Evolutionary conservation across 2,329 filamentous ascomycete species (phyloP).

Genomic region (Pseudocercospora crystallina): DNA sequence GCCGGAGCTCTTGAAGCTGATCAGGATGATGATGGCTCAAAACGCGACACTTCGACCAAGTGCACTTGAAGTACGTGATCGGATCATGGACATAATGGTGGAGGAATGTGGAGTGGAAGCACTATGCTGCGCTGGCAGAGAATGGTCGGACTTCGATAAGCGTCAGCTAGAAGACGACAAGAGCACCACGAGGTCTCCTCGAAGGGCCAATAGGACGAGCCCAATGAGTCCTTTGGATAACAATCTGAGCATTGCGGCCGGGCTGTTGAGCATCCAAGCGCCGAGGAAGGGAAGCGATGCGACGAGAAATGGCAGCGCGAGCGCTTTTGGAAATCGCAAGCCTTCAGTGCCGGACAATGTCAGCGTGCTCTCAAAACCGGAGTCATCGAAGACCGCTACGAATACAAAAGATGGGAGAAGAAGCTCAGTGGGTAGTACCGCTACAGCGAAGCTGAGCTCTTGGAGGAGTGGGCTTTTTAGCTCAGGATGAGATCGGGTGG

Average conservation of each 20-base stretch:
- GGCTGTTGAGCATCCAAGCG: constrained; percentile 10
- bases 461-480: constrained; percentile 19
- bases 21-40: constrained; percentile 44
- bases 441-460: constrained; percentile 19
- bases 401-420: constrained; percentile 3
- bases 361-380: constrained; percentile 9
- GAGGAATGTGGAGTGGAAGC: constrained; percentile 30
- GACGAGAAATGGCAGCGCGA: constrained; percentile 6
- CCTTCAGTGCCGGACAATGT: constrained; percentile 3
- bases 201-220: constrained; percentile 3
- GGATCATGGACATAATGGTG: constrained; percentile 31
- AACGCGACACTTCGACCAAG: constrained; percentile 43
- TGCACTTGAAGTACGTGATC: constrained; percentile 43
- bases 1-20: constrained; percentile 42
- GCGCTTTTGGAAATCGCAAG: constrained; percentile 3
- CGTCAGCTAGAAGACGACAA: constrained; percentile 8
- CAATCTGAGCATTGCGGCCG: constrained; percentile 19
- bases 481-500: neutral
- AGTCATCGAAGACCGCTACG: constrained; percentile 5
- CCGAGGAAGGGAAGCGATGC: constrained; percentile 15
- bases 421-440: constrained; percentile 18
- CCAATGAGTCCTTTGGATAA: constrained; percentile 8
- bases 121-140: constrained; percentile 32
- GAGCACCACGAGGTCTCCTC: constrained; percentile 7
- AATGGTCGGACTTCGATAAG: constrained; percentile 23